Evolutionary conservation across 208 protist species (phyloP).

Genomic region (Leptomonas pyrrhocoris): DNA sequence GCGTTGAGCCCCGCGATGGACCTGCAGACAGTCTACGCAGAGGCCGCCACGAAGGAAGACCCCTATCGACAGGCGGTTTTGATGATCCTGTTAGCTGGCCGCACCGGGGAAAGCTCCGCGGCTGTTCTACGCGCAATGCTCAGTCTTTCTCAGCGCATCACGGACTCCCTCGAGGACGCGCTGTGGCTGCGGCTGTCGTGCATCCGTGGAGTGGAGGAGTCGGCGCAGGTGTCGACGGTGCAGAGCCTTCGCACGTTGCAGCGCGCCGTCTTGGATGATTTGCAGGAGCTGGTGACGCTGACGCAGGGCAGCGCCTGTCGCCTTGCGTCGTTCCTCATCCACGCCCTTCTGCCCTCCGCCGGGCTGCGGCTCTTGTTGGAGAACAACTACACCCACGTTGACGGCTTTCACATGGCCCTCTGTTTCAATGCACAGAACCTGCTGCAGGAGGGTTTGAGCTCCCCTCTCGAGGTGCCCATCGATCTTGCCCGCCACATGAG

Average conservation of each 20-base stretch:
- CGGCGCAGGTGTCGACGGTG: conserved; percentile 40
- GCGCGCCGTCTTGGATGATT: conserved; percentile 65
- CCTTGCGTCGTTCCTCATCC: conserved; percentile 72
- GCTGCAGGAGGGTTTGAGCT: conserved; percentile 38
- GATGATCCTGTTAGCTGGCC: conserved; percentile 72
- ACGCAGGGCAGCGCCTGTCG: conserved; percentile 63
- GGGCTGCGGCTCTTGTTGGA: conserved; percentile 74
- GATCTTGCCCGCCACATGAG: conserved; percentile 57
- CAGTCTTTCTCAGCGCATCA: conserved; percentile 43
- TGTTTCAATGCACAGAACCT: conserved; percentile 68
- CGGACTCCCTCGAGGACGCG: conserved; percentile 68
- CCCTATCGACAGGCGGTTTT: conserved; percentile 75
- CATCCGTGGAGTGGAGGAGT: conserved; percentile 42
- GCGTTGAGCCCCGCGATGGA: conserved; percentile 40
- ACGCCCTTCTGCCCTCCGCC: conserved; percentile 72
- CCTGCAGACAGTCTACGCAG: conserved; percentile 62
- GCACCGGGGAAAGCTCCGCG: conserved; percentile 56
- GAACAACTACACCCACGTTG: conserved; percentile 57
- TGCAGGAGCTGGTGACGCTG: conserved; percentile 62
- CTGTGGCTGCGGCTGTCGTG: conserved; percentile 65
- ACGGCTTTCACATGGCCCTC: conserved; percentile 78
- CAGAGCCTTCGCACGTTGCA: conserved; percentile 72
- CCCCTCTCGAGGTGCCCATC: conserved; percentile 58
- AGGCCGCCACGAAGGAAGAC: conserved; percentile 55
- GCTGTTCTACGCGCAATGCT: conserved; percentile 30